These are phyloP conservation scores for Paecilomyces dactylethromorphus DNA, from an alignment of 2,329 filamentous ascomycete species.

Conservation along the genomic window DNA sequence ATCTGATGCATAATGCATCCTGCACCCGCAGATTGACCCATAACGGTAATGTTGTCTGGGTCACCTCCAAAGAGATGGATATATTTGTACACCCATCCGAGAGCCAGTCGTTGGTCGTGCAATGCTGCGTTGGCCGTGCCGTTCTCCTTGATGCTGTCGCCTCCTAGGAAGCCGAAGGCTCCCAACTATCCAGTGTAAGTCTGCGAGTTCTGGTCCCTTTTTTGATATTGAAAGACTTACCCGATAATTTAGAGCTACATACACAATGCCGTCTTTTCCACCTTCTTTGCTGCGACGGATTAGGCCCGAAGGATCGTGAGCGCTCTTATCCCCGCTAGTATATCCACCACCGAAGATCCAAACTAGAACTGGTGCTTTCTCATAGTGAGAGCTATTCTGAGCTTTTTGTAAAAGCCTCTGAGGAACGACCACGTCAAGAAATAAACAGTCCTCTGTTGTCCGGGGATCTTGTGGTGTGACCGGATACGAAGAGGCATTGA, in stretches of 20 bases:
- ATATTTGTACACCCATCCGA: neutral
- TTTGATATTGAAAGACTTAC: neutral
- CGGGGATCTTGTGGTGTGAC: slow-evolving; percentile 5
- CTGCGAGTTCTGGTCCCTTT: neutral
- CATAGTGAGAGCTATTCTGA: neutral
- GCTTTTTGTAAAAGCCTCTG: neutral
- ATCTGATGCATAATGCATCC: slow-evolving; percentile 52
- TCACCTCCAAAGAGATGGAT: slow-evolving; percentile 3
- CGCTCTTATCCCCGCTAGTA: slow-evolving; percentile 25
- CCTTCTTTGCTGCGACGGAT: slow-evolving; percentile 32
- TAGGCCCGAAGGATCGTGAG: slow-evolving; percentile 24
- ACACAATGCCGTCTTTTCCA: slow-evolving; percentile 2
- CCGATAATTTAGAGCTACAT: neutral
- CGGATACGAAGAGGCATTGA: neutral
- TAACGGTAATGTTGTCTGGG: slow-evolving; percentile 6
- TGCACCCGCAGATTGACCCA: slow-evolving; percentile 44
- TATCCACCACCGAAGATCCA: slow-evolving; percentile 39
- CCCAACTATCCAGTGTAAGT: neutral
- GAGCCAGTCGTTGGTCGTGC: neutral
- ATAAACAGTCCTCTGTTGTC: slow-evolving; percentile 17
- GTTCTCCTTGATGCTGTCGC: neutral
- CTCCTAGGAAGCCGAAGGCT: neutral
- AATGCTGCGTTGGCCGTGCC: neutral
- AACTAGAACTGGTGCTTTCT: slow-evolving; percentile 18
- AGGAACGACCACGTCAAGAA: slow-evolving; percentile 18